These are phyloP conservation scores for Populus alba DNA, from an alignment of 345 rosid genomes.

Conservation along the genomic window DNA sequence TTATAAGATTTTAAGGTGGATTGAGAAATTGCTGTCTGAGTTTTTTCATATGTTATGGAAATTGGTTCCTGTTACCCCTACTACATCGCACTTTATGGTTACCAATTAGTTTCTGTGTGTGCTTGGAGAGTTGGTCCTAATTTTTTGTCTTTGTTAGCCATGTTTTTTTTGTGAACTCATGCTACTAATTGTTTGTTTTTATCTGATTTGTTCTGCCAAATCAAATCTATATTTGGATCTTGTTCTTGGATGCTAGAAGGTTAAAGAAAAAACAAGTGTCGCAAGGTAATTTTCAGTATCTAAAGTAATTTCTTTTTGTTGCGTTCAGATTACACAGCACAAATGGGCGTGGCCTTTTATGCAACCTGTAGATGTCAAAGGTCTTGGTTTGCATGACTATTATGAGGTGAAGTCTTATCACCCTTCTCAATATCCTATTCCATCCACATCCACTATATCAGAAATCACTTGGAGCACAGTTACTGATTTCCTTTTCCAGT, in stretches of 20 bases:
- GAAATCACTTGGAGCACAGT: not conserved
- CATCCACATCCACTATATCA: not conserved
- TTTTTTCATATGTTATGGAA: not conserved
- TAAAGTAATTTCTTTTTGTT: not conserved
- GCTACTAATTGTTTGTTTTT: not conserved
- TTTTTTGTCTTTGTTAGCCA: not conserved
- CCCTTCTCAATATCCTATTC: not conserved
- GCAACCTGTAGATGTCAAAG: conserved; percentile 91
- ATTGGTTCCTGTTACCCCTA: not conserved
- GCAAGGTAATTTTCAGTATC: not conserved
- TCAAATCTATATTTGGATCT: not conserved
- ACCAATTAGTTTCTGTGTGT: not conserved
- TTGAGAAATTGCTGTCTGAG: not conserved
- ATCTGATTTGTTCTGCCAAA: not conserved
- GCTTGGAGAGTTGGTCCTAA: not conserved
- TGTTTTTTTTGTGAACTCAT: not conserved
- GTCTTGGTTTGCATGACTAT: conserved; percentile 84
- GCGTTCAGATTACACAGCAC: conserved; percentile 77
- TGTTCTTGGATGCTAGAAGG: not conserved
- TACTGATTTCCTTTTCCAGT: not conserved
- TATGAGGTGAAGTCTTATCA: conserved; percentile 42
- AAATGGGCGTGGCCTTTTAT: conserved; percentile 90
- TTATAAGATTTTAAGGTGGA: not conserved
- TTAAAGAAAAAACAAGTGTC: not conserved
- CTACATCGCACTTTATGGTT: not conserved